Conservation (phyloP, 345 rosid genomes). For the Pugionium dolabratum region DNA sequence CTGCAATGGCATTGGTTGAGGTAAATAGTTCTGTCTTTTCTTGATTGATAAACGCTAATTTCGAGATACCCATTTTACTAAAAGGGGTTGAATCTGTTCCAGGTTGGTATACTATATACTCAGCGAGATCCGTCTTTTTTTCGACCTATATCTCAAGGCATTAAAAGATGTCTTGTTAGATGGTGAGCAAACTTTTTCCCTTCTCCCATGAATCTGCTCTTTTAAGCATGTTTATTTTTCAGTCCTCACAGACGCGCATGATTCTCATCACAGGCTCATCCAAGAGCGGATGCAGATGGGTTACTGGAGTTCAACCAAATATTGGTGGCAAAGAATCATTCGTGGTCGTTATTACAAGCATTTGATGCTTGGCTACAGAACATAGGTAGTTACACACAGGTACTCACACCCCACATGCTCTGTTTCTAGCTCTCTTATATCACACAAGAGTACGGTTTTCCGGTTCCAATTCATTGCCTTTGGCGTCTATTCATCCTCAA, state of each 20-base stretch:
- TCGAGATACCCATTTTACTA: neutral
- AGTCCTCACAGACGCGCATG: neutral
- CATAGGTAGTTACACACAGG: constrained; percentile 37
- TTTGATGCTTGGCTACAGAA: constrained; percentile 63
- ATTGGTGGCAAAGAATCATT: constrained; percentile 68
- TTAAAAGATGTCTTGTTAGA: constrained; percentile 87
- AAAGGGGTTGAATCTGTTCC: constrained; percentile 24
- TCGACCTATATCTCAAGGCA: constrained; percentile 81
- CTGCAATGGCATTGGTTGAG: constrained; percentile 79
- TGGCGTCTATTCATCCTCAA: constrained; percentile 7
- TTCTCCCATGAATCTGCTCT: constrained; percentile 8
- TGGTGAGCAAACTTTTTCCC: constrained; percentile 53
- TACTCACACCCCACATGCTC: constrained; percentile 13
- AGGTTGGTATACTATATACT: constrained; percentile 89
- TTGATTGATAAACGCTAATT: neutral
- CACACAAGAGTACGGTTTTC: neutral
- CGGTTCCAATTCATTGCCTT: neutral
- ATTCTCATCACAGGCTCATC: constrained; percentile 63
- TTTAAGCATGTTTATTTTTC: neutral
- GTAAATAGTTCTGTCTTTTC: constrained; percentile 40
- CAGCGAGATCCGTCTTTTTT: constrained; percentile 89
- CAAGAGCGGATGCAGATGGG: constrained; percentile 68
- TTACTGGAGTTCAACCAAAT: constrained; percentile 47
- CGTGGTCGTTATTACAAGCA: constrained; percentile 92
- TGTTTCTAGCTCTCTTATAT: constrained; percentile 22